phyloP scores from a whole-genome alignment of 352 stramenopile species.

The Pythium sukuiense region DNA sequence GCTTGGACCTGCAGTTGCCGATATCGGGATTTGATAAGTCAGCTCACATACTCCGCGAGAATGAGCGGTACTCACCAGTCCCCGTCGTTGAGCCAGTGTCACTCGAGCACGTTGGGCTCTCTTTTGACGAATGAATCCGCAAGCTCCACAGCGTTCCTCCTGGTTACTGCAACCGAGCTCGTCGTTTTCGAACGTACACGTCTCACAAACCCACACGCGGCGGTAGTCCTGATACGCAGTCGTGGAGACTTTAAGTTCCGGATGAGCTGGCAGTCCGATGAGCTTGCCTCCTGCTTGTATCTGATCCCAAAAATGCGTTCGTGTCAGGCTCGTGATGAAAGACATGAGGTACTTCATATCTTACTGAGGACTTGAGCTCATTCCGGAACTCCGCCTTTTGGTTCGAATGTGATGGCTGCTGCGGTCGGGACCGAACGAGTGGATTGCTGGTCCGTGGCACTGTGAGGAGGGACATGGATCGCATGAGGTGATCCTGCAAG shows the following conservation, averaged over 20 bases:
- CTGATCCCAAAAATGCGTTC: not conserved
- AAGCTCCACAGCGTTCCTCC: slow-evolving; percentile 49
- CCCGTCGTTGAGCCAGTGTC: slow-evolving; percentile 72
- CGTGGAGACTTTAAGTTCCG: not conserved
- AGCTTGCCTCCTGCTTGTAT: not conserved
- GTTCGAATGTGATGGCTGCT: not conserved
- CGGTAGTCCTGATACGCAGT: slow-evolving; percentile 36
- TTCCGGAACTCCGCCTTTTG: slow-evolving; percentile 1
- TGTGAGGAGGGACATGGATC: slow-evolving; percentile 18
- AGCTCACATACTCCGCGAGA: not conserved
- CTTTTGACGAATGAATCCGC: slow-evolving; percentile 32
- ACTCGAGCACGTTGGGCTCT: slow-evolving; percentile 34
- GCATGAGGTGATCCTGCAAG: slow-evolving; percentile 46
- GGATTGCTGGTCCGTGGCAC: not conserved
- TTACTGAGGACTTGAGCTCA: slow-evolving; percentile 7
- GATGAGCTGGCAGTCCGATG: not conserved
- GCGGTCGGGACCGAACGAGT: not conserved
- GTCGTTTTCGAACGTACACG: slow-evolving; percentile 79
- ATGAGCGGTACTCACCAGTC: slow-evolving; percentile 39
- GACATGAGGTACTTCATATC: not conserved
- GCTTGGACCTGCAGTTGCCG: slow-evolving; percentile 36
- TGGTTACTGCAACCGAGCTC: slow-evolving; percentile 15
- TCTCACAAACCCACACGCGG: slow-evolving; percentile 75
- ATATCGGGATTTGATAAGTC: not conserved
- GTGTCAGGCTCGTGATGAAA: not conserved